A percentile compares a stretch with the other conserved stretches of the same genome.
phyloP scores from a whole-genome alignment of 2,329 filamentous ascomycete genomes.

The Ophiobolus disseminans region DNA sequence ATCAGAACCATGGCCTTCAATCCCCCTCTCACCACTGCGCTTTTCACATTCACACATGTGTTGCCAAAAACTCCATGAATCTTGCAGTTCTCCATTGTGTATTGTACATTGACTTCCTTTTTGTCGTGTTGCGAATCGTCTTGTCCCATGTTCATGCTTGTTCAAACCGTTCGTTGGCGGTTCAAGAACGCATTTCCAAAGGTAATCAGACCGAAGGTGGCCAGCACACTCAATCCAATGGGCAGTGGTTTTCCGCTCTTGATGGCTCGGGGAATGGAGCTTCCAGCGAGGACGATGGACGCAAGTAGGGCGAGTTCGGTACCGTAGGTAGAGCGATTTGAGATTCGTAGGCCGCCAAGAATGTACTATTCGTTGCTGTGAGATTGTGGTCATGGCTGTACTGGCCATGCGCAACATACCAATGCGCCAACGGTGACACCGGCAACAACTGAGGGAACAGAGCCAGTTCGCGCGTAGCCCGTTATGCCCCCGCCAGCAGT shows the following conservation, averaged over 20 bases:
- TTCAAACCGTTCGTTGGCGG: conserved; percentile 12
- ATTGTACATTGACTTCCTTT: neutral
- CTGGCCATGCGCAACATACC: conserved; percentile 46
- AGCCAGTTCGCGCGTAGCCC: conserved; percentile 85
- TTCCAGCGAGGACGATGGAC: conserved; percentile 81
- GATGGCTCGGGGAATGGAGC: conserved; percentile 85
- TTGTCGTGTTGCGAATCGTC: neutral
- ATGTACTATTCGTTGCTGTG: conserved; percentile 62
- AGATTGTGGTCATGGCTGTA: neutral
- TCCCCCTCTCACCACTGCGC: no score
- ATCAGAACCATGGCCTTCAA: no score
- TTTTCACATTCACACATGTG: no score
- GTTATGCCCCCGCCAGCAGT: conserved; percentile 87
- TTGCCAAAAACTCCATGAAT: no score
- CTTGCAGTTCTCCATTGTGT: neutral
- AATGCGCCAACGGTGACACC: conserved; percentile 81
- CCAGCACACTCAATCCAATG: conserved; percentile 77
- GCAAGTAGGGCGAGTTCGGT: conserved; percentile 89
- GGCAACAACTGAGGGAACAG: conserved; percentile 83
- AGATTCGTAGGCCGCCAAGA: conserved; percentile 81
- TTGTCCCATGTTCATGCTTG: neutral
- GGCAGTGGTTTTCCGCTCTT: conserved; percentile 85
- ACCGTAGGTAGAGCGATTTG: conserved; percentile 77
- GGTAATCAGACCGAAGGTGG: conserved; percentile 76
- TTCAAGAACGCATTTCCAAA: conserved; percentile 74